Base-by-base conservation (phyloP, 164 flowering plant genomes). In the Vitis cinerea region DNA sequence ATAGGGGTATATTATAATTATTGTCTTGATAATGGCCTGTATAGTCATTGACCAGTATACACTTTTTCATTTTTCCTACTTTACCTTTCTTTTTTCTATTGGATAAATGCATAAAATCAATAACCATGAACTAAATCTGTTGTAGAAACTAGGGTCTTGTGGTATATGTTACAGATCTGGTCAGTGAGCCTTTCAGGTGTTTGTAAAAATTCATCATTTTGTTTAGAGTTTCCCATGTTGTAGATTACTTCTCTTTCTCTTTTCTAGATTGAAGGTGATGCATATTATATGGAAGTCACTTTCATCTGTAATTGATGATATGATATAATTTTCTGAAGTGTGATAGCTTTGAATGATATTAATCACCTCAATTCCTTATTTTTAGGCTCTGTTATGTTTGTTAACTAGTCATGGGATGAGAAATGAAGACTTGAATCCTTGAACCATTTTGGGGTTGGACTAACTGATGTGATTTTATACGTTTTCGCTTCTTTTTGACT, bases 101-200 rank as follows among this genome's bases (percentile, higher is more conserved):
- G 4, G 2, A 19, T 51, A 23, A 27, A 4, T 64, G 55, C 4
- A 17, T 13, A 13, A 11, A 8, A 8, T 29, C 29, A 27, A 10
- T 64, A 23, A 9, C 37, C 56, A 19, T 50, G 31, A 51, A 64
- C 47, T 64, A 19, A 50, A 64, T 19, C 57, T 51, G n/a, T 16
- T 50, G 5, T 23, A 27, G 47, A 64, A 29, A 51, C 31, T 30
- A 3, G 47, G 29, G 0, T 52, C 9, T 65, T 9, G 67, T 51
- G 23, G n/a, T 6, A 65, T 52, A 37, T 50, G 29, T 59, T 10
- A 48, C 67, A 23, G 48, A 65, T 51, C 58, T 65, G 65, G 61
- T 10, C 5, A 8, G 12, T 10, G 29, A 48, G 11, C 10, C 23
- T 14, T 64, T 64, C 31, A 11, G 3, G 3, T 49, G 54, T 47